Conservation (phyloP, 1,139 yeast species). For the Debaryomyces fabryi region DNA sequence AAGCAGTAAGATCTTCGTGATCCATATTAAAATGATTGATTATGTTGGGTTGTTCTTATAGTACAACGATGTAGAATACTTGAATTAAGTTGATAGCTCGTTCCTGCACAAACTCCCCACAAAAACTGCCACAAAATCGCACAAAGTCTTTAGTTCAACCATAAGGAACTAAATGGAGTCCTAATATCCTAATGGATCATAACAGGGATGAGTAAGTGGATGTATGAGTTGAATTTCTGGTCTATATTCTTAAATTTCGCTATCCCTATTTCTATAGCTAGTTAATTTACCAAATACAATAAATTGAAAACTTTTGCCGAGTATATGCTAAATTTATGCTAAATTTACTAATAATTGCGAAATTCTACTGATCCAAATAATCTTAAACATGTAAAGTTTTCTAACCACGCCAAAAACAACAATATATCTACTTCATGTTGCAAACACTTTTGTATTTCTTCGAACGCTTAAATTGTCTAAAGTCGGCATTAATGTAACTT, state of each 20-base stretch:
- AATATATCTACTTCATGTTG: no score
- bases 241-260: no score
- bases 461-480: no score
- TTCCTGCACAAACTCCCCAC: neutral
- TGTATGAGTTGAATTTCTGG: neutral
- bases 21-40: constrained; percentile 24
- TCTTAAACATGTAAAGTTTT: no score
- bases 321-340: neutral
- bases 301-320: no score
- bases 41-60: neutral
- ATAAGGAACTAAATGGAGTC: neutral
- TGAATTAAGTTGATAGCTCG: neutral
- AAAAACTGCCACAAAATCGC: neutral
- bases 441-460: no score
- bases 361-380: neutral
- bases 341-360: neutral
- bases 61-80: constrained; percentile 1
- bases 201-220: neutral
- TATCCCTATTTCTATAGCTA: no score
- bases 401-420: no score
- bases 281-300: no score
- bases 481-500: neutral
- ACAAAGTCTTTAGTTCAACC: neutral
- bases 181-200: neutral
- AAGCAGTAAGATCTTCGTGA: constrained; percentile 39